phyloP scores from a whole-genome alignment of 108 stramenopile genomes.

The Schizochytrium sp. region DNA sequence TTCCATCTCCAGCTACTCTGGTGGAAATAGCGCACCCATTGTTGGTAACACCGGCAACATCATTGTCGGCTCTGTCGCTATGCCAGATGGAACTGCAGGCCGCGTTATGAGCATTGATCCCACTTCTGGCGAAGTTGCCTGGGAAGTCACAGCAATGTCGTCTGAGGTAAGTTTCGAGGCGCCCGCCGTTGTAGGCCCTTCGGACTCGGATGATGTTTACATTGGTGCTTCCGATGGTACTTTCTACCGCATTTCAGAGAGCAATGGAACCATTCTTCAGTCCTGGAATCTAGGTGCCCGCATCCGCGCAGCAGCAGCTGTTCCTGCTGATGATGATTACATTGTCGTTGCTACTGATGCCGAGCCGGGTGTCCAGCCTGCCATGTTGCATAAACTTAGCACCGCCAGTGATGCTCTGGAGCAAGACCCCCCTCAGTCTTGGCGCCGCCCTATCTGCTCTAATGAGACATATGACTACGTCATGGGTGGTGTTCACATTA shows the following conservation, averaged over 20 bases:
- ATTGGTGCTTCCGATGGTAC: constrained; percentile 15
- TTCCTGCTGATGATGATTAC: constrained; percentile 8
- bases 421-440: constrained; percentile 43
- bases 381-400: not conserved
- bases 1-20: not conserved
- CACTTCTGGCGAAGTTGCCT: not conserved
- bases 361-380: not conserved
- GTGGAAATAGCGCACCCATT: not conserved
- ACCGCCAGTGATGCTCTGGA: not conserved
- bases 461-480: constrained; percentile 38
- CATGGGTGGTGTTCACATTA: not conserved
- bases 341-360: constrained; percentile 2
- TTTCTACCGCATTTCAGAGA: constrained; percentile 25
- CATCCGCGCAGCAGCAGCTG: constrained; percentile 34
- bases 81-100: not conserved
- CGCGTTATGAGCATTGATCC: not conserved
- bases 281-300: constrained; percentile 11
- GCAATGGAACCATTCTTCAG: constrained; percentile 4
- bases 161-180: constrained; percentile 3
- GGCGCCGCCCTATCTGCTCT: constrained; percentile 17
- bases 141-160: not conserved
- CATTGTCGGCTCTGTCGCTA: not conserved
- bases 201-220: constrained; percentile 32
- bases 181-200: not conserved
- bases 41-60: constrained; percentile 12